These are phyloP conservation scores for Gaeumannomyces sp. DNA, from an alignment of 2,329 filamentous ascomycete species.

Conservation along the genomic window DNA sequence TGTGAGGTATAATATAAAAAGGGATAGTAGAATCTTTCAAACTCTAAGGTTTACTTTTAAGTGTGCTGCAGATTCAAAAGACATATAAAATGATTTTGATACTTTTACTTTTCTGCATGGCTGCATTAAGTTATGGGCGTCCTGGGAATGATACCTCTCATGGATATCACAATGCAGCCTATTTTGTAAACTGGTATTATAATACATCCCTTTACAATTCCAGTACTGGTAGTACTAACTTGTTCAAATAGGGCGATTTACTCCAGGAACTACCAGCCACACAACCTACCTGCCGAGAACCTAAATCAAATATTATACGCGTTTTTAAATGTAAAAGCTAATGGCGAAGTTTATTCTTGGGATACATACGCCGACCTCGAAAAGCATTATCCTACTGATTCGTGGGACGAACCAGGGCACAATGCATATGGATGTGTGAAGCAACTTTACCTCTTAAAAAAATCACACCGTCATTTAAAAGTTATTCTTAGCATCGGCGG, in stretches of 20 bases:
- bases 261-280: constrained; percentile 62
- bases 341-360: constrained; percentile 55
- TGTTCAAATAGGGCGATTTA: constrained; percentile 57
- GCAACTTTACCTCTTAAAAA: constrained; percentile 72
- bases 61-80: too few species aligned
- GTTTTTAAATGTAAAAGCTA: constrained; percentile 68
- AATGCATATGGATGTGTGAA: constrained; percentile 81
- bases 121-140: too few species aligned
- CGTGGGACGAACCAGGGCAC: constrained; percentile 52
- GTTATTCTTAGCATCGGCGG: constrained; percentile 76
- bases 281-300: constrained; percentile 61
- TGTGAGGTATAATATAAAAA: too few species aligned
- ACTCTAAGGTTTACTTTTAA: too few species aligned
- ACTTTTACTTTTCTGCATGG: too few species aligned
- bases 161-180: constrained; percentile 33
- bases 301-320: constrained; percentile 75
- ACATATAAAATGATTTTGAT: too few species aligned
- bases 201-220: too few species aligned
- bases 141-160: too few species aligned
- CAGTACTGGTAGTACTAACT: not conserved
- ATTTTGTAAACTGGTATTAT: constrained; percentile 42
- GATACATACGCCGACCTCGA: constrained; percentile 59
- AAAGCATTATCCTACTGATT: constrained; percentile 64
- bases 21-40: too few species aligned
- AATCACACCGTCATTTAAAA: constrained; percentile 71